phyloP scores from a whole-genome alignment of 1,284 basidiomycete genomes.

The Tilletia indica region DNA sequence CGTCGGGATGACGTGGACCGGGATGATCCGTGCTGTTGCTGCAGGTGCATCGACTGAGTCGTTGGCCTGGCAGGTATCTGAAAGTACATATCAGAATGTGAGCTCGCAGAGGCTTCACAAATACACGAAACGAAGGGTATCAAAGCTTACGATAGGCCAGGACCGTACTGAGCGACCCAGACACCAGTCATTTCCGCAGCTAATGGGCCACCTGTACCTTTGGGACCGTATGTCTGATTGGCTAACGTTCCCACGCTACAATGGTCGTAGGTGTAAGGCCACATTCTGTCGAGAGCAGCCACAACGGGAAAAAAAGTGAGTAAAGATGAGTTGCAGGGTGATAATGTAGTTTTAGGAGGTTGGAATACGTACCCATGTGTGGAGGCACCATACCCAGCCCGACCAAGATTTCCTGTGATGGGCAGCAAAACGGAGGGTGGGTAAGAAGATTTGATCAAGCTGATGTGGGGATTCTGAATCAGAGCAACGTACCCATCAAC shows the following conservation, averaged over 20 bases:
- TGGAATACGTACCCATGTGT: conserved; percentile 60
- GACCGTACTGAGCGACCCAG: conserved; percentile 41
- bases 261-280: conserved; percentile 69
- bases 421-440: conserved; percentile 63
- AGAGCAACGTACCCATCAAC: neutral
- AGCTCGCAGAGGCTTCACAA: conserved; percentile 16
- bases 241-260: conserved; percentile 80
- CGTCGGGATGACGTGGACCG: conserved; percentile 68
- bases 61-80: conserved; percentile 72
- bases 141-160: conserved; percentile 22
- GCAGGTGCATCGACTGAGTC: conserved; percentile 69
- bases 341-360: neutral
- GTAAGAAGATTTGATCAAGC: neutral
- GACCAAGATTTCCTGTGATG: conserved; percentile 61
- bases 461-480: neutral
- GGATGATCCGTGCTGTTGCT: conserved; percentile 72
- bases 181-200: conserved; percentile 46
- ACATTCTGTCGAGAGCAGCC: conserved; percentile 56
- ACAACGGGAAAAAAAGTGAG: too few relatives aligned
- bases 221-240: conserved; percentile 56
- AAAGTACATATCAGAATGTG: conserved; percentile 15
- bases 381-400: conserved; percentile 53
- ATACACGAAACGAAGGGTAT: neutral
- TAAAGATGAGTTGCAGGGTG: too few relatives aligned
- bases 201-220: conserved; percentile 36